Percentiles rank a stretch among this genome's conserved stretches.
Evolutionary conservation across 345 rosid species (phyloP).

Genomic region (Triadica sebifera): DNA sequence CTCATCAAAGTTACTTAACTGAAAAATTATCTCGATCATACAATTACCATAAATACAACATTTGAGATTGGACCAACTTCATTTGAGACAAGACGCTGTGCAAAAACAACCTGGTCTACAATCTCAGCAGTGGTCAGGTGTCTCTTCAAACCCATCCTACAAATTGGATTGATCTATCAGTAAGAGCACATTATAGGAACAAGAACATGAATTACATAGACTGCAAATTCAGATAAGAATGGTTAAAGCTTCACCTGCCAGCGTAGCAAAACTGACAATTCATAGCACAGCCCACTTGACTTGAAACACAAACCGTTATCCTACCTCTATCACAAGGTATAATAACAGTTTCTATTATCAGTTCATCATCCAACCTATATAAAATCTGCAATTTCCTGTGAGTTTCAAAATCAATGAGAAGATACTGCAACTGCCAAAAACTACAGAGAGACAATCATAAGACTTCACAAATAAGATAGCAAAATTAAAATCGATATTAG

Average conservation of each 20-base stretch:
- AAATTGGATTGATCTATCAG: constrained; percentile 12
- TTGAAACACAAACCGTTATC: constrained; percentile 86
- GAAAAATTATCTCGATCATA: not conserved
- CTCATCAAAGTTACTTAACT: not conserved
- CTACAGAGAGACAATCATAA: not conserved
- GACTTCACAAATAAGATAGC: constrained; percentile 7
- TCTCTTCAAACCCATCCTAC: constrained; percentile 87
- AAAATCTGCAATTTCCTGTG: constrained; percentile 92
- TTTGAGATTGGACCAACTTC: constrained; percentile 76
- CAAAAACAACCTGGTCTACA: constrained; percentile 82
- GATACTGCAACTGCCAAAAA: constrained; percentile 21
- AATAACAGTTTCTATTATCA: constrained; percentile 75
- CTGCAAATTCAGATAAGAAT: constrained; percentile 3
- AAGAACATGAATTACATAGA: not conserved
- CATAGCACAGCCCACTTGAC: constrained; percentile 96
- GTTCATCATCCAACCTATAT: constrained; percentile 73
- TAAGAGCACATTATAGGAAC: constrained; percentile 8
- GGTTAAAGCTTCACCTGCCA: constrained; percentile 55
- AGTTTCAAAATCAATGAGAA: constrained; percentile 64
- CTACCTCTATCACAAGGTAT: constrained; percentile 89
- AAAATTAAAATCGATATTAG: constrained; percentile 12
- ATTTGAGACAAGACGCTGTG: constrained; percentile 53
- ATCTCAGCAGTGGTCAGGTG: constrained; percentile 86
- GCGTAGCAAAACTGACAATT: constrained; percentile 96
- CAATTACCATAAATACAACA: constrained; percentile 86